phyloP scores from a whole-genome alignment of 2,329 filamentous ascomycete genomes.

The Pseudomassariella vexata region DNA sequence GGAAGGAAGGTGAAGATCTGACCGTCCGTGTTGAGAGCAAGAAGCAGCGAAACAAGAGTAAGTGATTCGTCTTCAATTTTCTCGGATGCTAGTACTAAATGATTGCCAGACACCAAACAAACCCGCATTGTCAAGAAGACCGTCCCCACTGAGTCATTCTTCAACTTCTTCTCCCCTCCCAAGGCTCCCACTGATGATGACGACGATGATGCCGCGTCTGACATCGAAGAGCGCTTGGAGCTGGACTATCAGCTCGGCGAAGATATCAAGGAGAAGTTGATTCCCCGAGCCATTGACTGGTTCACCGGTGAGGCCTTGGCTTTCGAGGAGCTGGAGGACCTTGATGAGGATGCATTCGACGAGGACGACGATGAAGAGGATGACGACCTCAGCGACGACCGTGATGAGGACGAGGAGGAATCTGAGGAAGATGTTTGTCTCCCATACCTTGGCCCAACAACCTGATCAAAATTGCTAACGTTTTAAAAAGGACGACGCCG shows the following conservation, averaged over 20 bases:
- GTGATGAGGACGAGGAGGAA: constrained; percentile 71
- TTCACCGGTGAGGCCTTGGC: constrained; percentile 97
- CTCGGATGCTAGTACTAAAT: constrained; percentile 7
- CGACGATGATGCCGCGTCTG: constrained; percentile 68
- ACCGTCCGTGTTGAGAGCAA: constrained; percentile 96
- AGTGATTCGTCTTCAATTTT: constrained; percentile 19
- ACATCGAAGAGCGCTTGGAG: constrained; percentile 96
- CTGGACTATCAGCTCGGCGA: constrained; percentile 98
- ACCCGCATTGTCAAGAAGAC: constrained; percentile 99
- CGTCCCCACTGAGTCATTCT: constrained; percentile 96
- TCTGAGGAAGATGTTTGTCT: constrained; percentile 70
- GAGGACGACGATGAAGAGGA: constrained; percentile 87
- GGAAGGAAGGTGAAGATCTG: constrained; percentile 88
- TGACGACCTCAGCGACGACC: constrained; percentile 77
- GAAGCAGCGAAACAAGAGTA: constrained; percentile 99
- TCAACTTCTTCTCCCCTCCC: constrained; percentile 98
- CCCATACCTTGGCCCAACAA: constrained; percentile 4
- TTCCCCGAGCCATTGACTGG: constrained; percentile 97
- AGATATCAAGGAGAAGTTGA: constrained; percentile 99
- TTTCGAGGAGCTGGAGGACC: constrained; percentile 84
- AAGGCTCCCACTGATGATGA: constrained; percentile 70
- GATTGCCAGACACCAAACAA: constrained; percentile 82
- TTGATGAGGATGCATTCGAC: constrained; percentile 78
- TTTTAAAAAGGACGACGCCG: constrained; percentile 66
- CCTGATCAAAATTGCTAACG: constrained; percentile 15